Base-by-base conservation (phyloP, 768 basidiomycete genomes). In the Udeniomyces megalosporus region DNA sequence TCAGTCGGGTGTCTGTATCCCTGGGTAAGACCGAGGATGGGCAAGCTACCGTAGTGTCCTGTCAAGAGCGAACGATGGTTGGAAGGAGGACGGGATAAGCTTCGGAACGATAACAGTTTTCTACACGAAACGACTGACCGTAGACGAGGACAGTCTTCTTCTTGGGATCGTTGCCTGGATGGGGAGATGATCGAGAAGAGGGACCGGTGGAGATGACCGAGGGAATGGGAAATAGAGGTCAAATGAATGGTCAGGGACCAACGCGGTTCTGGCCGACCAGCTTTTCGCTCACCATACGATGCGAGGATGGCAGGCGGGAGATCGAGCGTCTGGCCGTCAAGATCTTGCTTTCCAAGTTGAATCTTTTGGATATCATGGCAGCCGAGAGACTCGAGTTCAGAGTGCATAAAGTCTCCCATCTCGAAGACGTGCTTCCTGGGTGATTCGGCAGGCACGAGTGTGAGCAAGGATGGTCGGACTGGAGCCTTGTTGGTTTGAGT, bases 111-210 rank as follows among this genome's bases (percentile, higher is more conserved):
- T n/a, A 48, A 12, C 10, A n/a, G n/a, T n/a, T n/a, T n/a, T n/a
- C 14, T 5, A 1, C 5, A 61, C 44, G 22, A n/a, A n/a, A n/a
- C 10, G 35, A 57, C 58, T 24, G 31, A 1, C 89, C 92, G 71
- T 96, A 96, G 34, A 96, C 75, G 31, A 93, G 79, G 35, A 96
- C 82, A 0, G 91, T 97, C 80, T 87, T 92, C 82, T 96, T 96
- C 70, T 76, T 81, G 15, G 82, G 82, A 73, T 95, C 88, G 42
- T 82, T 77, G 3, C 93, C 93, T 66, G 90, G 77, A 67, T 77
- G 77, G n/a, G n/a, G n/a, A n/a, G 0, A 86, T 92, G 44, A 96
- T n/a, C n/a, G n/a, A n/a, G n/a, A 78, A 71, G 95, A 29, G 8
- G 47, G 12, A 44, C 29, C n/a, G 42, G 20, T n/a, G 38, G 38